phyloP scores from a whole-genome alignment of 2,329 filamentous ascomycete genomes.

The Fusarium floridanum region DNA sequence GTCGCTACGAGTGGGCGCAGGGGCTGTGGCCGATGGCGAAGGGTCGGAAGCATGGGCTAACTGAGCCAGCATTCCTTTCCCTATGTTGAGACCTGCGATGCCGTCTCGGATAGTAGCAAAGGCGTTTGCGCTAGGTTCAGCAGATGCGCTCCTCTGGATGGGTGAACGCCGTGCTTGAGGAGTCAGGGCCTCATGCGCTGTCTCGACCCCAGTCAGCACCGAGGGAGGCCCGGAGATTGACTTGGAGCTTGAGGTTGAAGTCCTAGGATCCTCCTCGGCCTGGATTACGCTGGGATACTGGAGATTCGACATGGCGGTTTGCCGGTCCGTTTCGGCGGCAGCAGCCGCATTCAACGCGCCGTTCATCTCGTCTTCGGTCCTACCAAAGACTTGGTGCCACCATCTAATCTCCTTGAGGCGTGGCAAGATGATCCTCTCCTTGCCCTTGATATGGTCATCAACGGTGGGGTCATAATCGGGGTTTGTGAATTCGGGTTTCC shows the following conservation, averaged over 20 bases:
- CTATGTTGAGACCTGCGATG: conserved; percentile 62
- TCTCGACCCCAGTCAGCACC: conserved; percentile 71
- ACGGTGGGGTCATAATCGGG: conserved; percentile 79
- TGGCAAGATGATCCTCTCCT: conserved; percentile 88
- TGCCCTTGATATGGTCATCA: conserved; percentile 83
- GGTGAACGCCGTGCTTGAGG: conserved; percentile 53
- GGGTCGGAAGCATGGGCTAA: conserved; percentile 46
- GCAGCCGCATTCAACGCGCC: conserved; percentile 69
- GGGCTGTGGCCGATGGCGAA: conserved; percentile 31
- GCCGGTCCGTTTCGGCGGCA: conserved; percentile 60
- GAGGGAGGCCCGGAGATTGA: conserved; percentile 60
- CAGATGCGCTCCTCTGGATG: conserved; percentile 60
- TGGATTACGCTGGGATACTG: conserved; percentile 47
- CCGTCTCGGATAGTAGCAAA: conserved; percentile 63
- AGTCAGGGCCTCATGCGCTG: conserved; percentile 65
- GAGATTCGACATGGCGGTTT: conserved; percentile 53
- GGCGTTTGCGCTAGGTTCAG: conserved; percentile 57
- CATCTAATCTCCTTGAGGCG: conserved; percentile 83
- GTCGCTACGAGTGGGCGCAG: conserved; percentile 49
- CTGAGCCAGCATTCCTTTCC: conserved; percentile 59
- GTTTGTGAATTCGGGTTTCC: conserved; percentile 85
- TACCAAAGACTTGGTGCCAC: conserved; percentile 92
- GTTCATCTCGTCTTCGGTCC: conserved; percentile 95
- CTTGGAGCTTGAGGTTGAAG: conserved; percentile 52
- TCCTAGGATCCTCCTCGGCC: conserved; percentile 44